Base-by-base conservation (phyloP, 1,284 basidiomycete species). In the Uromyces viciae-fabae region DNA sequence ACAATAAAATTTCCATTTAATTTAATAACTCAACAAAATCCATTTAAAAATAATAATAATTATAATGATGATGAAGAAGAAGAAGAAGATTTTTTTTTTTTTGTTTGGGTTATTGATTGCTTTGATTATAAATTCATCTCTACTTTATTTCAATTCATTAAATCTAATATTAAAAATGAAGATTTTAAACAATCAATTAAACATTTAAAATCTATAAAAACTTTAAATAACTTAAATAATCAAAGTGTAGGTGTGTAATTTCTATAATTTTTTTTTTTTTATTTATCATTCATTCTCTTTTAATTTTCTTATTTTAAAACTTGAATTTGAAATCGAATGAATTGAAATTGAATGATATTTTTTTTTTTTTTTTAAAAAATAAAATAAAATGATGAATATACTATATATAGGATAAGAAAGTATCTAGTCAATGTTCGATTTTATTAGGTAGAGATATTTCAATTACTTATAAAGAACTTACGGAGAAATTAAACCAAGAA, bases 1-100 rank as follows among this genome's bases (percentile, higher is more conserved):
- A n/a, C n/a, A n/a, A n/a, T n/a, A n/a, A n/a, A n/a, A 0, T 74
- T 78, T 36, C 76, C 76, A n/a, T 78, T 78, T 25, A 66, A 78
- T 31, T 40, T 78, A 19, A 25, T 78, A 64, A 69, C 76, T 4
- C 62, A 66, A 31, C 62, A 77, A 7, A 22, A n/a, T 31, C 49
- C 60, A 49, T 42, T 31, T 31, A 36, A 28, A 25, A 40, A 31
- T n/a, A 31, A 56, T 15, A 5, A 17, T 4, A 33, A 5, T 2
- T n/a, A 3, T 36, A 3, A 2, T 2, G 33, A 28, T 36, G 46
- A 15, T 40, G 15, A 5, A 40, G 14, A 40, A 9, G 33, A 19
- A 19, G 54, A 40, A 43, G 40, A 64, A 8, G n/a, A 64, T 49
- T 8, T 5, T 11, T 69, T n/a, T 11, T 42, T 77, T 1, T 19